A percentile compares a stretch with the other conserved stretches of the same genome.
These are phyloP conservation scores for Magnaporthiopsis rhizophila DNA, from an alignment of 2,329 filamentous ascomycete species.

Conservation along the genomic window DNA sequence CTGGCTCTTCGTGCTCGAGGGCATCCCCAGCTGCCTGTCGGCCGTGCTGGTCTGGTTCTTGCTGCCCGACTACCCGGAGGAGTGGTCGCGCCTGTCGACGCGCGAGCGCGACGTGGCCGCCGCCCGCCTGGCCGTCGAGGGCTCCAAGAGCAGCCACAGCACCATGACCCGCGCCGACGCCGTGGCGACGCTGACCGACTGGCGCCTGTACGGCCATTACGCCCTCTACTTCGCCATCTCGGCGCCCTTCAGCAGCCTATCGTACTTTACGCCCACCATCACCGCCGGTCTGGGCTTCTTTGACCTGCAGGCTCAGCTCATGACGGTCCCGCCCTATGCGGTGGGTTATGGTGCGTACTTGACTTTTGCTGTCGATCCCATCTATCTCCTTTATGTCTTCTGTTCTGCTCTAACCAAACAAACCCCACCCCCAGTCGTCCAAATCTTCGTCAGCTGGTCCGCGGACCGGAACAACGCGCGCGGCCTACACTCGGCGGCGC, in stretches of 20 bases:
- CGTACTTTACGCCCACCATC: conserved; percentile 55
- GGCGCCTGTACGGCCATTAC: conserved; percentile 61
- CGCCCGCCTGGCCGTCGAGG: conserved; percentile 35
- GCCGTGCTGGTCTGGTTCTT: conserved; percentile 50
- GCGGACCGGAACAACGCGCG: conserved; percentile 40
- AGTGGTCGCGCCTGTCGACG: conserved; percentile 51
- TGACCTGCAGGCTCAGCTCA: conserved; percentile 51
- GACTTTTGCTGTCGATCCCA: too few species aligned
- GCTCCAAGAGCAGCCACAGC: conserved; percentile 50
- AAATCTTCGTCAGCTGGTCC: conserved; percentile 34
- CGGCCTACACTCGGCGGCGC: conserved; percentile 40
- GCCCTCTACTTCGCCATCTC: conserved; percentile 43
- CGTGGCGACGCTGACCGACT: conserved; percentile 58
- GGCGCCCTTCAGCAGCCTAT: conserved; percentile 50
- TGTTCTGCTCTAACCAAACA: neutral
- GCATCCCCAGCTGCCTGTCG: conserved; percentile 38
- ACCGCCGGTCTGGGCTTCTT: conserved; percentile 42
- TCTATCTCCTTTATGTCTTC: neutral
- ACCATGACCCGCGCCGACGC: conserved; percentile 59
- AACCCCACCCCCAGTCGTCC: conserved; percentile 15
- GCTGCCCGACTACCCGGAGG: conserved; percentile 60
- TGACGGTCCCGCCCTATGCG: conserved; percentile 59
- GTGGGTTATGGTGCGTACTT: conserved; percentile 41
- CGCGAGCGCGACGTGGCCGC: conserved; percentile 50
- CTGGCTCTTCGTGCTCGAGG: conserved; percentile 55